These are phyloP conservation scores for Murraya koenigii DNA, from an alignment of 345 rosid genomes.

Conservation along the genomic window DNA sequence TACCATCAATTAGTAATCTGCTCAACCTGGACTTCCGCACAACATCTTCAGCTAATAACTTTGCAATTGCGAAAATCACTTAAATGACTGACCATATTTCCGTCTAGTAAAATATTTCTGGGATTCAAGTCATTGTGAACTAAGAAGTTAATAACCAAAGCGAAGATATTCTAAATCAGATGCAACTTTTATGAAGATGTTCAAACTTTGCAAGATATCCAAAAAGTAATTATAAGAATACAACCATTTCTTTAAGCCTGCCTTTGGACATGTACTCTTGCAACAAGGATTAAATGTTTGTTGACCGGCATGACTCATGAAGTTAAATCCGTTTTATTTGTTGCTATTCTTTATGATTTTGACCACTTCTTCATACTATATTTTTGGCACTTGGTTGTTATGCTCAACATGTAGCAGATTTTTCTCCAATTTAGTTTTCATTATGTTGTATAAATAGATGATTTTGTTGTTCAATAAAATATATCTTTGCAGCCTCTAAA, in stretches of 20 bases:
- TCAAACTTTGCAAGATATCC: not conserved
- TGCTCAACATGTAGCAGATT: no score
- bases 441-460: no score
- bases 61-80: conserved; percentile 3
- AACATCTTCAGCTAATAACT: not conserved
- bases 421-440: no score
- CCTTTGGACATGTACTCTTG: not conserved
- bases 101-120: not conserved
- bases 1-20: no score
- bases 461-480: no score
- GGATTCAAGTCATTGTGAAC: not conserved
- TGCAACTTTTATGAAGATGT: not conserved
- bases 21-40: no score
- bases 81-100: not conserved
- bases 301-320: no score
- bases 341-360: no score
- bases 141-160: not conserved
- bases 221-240: not conserved
- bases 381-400: no score
- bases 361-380: no score
- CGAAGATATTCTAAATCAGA: not conserved
- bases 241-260: not conserved
- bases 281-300: not conserved
- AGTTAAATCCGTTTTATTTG: no score
- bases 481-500: no score